These are phyloP conservation scores for Scutellaria barbata DNA, from an alignment of 257 asterid species.

Conservation along the genomic window DNA sequence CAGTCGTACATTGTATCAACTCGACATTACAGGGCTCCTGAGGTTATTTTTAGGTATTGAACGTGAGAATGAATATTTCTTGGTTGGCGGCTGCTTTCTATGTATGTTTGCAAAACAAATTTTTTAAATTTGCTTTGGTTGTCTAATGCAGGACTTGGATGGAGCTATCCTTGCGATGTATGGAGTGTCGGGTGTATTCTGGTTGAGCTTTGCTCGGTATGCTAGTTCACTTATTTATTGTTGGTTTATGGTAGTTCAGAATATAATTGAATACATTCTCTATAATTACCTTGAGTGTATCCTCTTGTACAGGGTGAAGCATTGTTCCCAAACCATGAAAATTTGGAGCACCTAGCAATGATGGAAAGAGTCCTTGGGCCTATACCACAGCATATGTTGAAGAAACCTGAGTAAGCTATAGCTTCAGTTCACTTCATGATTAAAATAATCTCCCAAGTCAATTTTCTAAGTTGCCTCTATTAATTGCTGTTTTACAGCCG, in stretches of 20 bases:
- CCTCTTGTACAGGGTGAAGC: conserved; percentile 73
- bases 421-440: background rate
- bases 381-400: conserved; percentile 77
- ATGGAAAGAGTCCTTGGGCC: conserved; percentile 93
- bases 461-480: conserved; percentile 7
- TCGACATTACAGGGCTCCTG: conserved; percentile 93
- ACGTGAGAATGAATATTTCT: background rate
- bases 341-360: conserved; percentile 95
- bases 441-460: background rate
- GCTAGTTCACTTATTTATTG: background rate
- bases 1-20: conserved; percentile 84
- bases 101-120: background rate
- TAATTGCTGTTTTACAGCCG: conserved; percentile 49
- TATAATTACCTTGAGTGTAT: background rate
- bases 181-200: conserved; percentile 96
- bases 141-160: conserved; percentile 64
- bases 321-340: conserved; percentile 86
- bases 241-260: background rate
- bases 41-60: conserved; percentile 77
- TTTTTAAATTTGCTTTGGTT: background rate
- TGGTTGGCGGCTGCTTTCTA: background rate
- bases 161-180: conserved; percentile 88
- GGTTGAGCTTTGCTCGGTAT: conserved; percentile 92
- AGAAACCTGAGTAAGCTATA: conserved; percentile 69
- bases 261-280: background rate